Conservation (phyloP, 495 filamentous ascomycete genomes). For the Penicillium desertorum region DNA sequence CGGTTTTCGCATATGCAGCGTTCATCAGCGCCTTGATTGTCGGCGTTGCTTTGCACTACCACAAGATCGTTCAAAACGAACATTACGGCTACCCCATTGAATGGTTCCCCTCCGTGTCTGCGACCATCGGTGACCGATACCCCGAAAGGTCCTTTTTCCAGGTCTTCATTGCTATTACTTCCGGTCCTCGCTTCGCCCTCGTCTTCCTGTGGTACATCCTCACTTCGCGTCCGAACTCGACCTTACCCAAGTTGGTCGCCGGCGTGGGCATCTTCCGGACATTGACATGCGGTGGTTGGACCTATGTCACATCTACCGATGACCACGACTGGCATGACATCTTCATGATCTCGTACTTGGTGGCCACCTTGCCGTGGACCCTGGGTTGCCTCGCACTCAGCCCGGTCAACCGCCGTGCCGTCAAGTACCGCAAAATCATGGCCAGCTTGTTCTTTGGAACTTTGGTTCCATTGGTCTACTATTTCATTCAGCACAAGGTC, state of each 20-base stretch:
- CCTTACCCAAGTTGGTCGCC: conserved; percentile 78
- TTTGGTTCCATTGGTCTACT: conserved; percentile 88
- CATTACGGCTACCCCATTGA: conserved; percentile 95
- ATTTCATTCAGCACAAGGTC: conserved; percentile 98
- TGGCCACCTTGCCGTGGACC: conserved; percentile 95
- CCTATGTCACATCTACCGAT: conserved; percentile 97
- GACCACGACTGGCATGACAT: conserved; percentile 99
- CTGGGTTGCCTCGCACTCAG: conserved; percentile 85
- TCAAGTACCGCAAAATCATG: conserved; percentile 86
- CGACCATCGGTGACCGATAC: conserved; percentile 98
- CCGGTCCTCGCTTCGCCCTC: conserved; percentile 87
- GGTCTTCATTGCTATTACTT: conserved; percentile 94
- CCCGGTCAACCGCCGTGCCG: conserved; percentile 77
- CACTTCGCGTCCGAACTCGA: conserved; percentile 69
- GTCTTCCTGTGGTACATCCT: conserved; percentile 92
- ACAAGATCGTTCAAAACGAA: conserved; percentile 97
- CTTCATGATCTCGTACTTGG: conserved; percentile 98
- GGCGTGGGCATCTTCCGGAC: conserved; percentile 82
- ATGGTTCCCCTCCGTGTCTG: conserved; percentile 98
- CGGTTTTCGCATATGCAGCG: conserved; percentile 78
- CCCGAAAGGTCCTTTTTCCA: conserved; percentile 96
- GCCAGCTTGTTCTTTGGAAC: conserved; percentile 87
- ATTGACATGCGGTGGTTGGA: conserved; percentile 96
- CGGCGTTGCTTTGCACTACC: conserved; percentile 83
- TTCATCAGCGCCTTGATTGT: conserved; percentile 89